Evolutionary conservation across 768 basidiomycete species (phyloP).

Genomic region (Podaxis sp.): DNA sequence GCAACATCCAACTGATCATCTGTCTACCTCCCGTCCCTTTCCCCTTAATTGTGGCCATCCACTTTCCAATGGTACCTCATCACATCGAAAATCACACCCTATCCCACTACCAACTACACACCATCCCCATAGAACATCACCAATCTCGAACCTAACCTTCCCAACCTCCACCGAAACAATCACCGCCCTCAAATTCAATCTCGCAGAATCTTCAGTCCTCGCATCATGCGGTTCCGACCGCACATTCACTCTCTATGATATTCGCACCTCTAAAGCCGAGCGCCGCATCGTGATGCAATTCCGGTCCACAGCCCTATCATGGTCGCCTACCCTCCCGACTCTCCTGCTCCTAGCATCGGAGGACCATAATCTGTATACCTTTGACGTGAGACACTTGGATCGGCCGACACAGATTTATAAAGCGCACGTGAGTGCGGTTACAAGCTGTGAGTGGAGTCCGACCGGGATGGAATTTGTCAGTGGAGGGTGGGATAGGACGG

Average conservation of each 20-base stretch:
- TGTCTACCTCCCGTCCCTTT: not conserved
- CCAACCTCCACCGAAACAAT: conserved; percentile 87
- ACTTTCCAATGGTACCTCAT: not conserved
- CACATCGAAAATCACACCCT: not conserved
- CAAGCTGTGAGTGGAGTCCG: conserved; percentile 96
- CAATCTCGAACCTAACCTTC: conserved; percentile 84
- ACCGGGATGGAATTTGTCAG: conserved; percentile 95
- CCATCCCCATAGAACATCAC: conserved; percentile 54
- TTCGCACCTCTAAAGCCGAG: conserved; percentile 95
- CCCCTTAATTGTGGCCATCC: not conserved
- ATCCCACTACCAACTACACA: not conserved
- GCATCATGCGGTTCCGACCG: conserved; percentile 93
- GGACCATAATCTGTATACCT: conserved; percentile 98
- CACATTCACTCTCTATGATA: conserved; percentile 94
- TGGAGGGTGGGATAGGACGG: conserved; percentile 94
- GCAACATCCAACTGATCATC: not conserved
- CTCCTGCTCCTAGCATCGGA: conserved; percentile 92
- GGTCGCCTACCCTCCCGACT: conserved; percentile 96
- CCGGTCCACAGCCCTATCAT: conserved; percentile 84
- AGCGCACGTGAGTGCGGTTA: conserved; percentile 94
- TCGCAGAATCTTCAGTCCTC: conserved; percentile 90
- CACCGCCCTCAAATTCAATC: conserved; percentile 85
- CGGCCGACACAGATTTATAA: conserved; percentile 93
- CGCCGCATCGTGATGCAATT: conserved; percentile 91
- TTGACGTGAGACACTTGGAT: conserved; percentile 84